Evolutionary conservation across 148 eudicot genomes (phyloP), one percentile per base, ranked within the genome.

Genomic region (Chenopodium album): DNA sequence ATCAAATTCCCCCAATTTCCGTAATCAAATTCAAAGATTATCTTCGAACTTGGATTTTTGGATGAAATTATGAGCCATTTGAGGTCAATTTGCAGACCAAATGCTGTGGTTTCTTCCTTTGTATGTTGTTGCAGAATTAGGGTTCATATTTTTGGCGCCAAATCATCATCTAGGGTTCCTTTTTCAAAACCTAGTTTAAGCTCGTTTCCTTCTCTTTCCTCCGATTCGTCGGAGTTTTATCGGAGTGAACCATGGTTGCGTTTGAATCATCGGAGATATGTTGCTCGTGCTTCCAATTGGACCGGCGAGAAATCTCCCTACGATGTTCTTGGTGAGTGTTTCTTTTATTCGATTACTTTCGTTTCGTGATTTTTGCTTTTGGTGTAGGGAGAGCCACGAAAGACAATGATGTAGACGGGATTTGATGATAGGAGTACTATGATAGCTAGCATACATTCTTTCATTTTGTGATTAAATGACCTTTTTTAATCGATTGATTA

Each of bases 261-360:
- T 66, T 77, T 83, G 28, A 88, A 50, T 71, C 86, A 90, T 59
- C 81, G 96, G 89, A 88, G 88, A 26, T 91, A 85, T 82, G 82
- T 89, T 28, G 85, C 88, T 52, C 82, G 79, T 79, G 97, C 97
- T 73, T 84, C 93, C 14, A 90, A 87, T 73, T 95, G 98, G 98
- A 82, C 90, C 12, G 92, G 87, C 19, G 85, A 88, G 34, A 93
- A 84, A 76, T 93, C 98, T 71, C 98, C 98, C 3, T 95, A 95
- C 63, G 93, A 93, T 56, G 88, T 93, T 81, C 96, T 95, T 2
- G 98, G 98, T 95, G 86, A 71, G 37, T 20, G 3, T 52, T 81
- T 41, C 20, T 1, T 41, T 37, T 29, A 5, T 56, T 56, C 16
- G 16, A 19, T 67, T 56, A 50, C 48, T 71, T 71, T 1, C 23